Evolutionary conservation across 1,284 basidiomycete genomes (phyloP).

Genomic region (Cryptococcus amylolentus): DNA sequence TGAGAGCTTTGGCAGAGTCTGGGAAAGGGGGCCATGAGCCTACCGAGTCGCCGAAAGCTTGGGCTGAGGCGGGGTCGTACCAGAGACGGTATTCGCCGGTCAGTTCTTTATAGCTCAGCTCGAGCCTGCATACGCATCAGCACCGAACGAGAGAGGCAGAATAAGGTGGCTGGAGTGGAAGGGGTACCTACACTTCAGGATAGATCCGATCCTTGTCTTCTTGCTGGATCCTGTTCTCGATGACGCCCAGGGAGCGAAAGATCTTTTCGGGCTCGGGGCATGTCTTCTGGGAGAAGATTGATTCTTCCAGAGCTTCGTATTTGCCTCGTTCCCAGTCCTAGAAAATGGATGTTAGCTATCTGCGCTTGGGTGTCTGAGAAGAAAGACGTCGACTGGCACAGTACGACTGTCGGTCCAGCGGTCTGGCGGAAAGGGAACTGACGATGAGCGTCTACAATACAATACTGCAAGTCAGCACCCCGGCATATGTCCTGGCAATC

Average conservation of each 20-base stretch:
- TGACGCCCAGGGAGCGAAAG: constrained; percentile 18
- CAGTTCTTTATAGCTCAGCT: constrained; percentile 7
- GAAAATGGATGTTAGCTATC: not conserved
- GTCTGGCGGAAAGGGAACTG: not conserved
- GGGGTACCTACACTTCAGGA: constrained; percentile 23
- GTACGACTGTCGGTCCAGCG: not conserved
- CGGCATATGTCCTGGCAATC: not conserved
- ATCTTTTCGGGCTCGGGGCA: constrained; percentile 17
- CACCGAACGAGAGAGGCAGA: not conserved
- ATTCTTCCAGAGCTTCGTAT: constrained; percentile 17
- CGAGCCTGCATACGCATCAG: constrained; percentile 2
- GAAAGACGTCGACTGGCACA: not conserved
- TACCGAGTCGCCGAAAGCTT: constrained; percentile 26
- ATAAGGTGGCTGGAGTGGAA: too few species aligned
- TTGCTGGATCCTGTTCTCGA: constrained; percentile 29
- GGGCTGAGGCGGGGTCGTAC: constrained; percentile 17
- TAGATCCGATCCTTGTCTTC: constrained; percentile 27
- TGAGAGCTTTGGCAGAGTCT: constrained; percentile 29
- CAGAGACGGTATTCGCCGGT: constrained; percentile 8
- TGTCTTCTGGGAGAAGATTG: constrained; percentile 19
- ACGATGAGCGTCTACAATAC: constrained; percentile 6
- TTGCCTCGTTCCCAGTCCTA: constrained; percentile 36
- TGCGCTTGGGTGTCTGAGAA: not conserved
- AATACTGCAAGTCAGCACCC: not conserved
- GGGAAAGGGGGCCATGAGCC: constrained; percentile 37